phyloP scores from a whole-genome alignment of 768 basidiomycete species.

The Agrocybe chaxingu region DNA sequence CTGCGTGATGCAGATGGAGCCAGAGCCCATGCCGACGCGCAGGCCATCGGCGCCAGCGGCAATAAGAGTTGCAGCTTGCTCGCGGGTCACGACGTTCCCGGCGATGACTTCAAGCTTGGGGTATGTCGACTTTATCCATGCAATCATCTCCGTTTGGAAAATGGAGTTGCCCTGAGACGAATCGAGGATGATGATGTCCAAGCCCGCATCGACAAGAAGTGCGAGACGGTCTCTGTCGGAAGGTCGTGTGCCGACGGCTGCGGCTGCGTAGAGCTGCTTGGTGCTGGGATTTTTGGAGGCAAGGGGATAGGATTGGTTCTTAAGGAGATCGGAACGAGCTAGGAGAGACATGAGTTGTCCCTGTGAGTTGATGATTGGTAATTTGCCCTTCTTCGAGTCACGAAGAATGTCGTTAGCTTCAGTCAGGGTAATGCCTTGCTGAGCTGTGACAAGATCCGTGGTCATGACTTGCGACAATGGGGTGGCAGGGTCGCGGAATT shows the following conservation, averaged over 20 bases:
- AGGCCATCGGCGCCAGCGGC: slow-evolving; percentile 94
- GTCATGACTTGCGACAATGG: slow-evolving; percentile 88
- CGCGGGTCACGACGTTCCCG: slow-evolving; percentile 97
- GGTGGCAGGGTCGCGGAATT: slow-evolving; percentile 73
- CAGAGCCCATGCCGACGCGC: slow-evolving; percentile 96
- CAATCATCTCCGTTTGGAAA: slow-evolving; percentile 92
- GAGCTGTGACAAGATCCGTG: slow-evolving; percentile 80
- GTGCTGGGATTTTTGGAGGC: slow-evolving; percentile 87
- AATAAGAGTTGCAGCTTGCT: slow-evolving; percentile 93
- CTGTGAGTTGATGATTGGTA: slow-evolving; percentile 61
- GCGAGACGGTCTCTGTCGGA: slow-evolving; percentile 82
- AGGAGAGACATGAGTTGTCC: slow-evolving; percentile 73
- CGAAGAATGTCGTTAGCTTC: slow-evolving; percentile 95
- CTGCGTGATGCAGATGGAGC: slow-evolving; percentile 99
- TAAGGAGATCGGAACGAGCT: slow-evolving; percentile 94
- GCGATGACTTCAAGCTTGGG: slow-evolving; percentile 91
- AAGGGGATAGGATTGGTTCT: slow-evolving; percentile 95
- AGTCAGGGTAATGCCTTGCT: slow-evolving; percentile 81
- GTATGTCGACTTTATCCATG: slow-evolving; percentile 86
- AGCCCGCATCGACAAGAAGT: slow-evolving; percentile 87
- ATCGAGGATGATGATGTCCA: slow-evolving; percentile 93
- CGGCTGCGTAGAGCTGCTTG: slow-evolving; percentile 96
- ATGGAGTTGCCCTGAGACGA: slow-evolving; percentile 96
- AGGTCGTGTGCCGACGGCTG: slow-evolving; percentile 91
- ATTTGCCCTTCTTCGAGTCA: slow-evolving; percentile 96